Percentiles rank a stretch among this genome's conserved stretches.
phyloP scores from a whole-genome alignment of 495 filamentous ascomycete species.

The Parathielavia appendiculata region DNA sequence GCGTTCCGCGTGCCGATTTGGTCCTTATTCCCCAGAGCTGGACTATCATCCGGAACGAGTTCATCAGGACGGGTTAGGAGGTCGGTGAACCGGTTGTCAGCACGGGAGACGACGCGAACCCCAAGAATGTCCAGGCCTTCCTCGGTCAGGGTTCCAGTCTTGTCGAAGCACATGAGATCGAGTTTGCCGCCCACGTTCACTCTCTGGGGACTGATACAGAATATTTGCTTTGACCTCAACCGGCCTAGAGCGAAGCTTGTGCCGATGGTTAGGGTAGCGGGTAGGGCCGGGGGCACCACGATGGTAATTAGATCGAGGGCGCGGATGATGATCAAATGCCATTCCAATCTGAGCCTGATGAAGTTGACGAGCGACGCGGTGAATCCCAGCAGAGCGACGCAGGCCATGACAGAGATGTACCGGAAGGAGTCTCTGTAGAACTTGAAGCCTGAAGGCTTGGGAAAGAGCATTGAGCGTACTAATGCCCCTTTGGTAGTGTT shows the following conservation, averaged over 20 bases:
- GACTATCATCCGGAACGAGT: constrained; percentile 51
- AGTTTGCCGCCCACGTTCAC: constrained; percentile 96
- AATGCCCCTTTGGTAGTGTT: constrained; percentile 95
- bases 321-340: constrained; percentile 84
- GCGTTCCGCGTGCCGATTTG: constrained; percentile 62
- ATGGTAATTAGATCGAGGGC: constrained; percentile 97
- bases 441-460: constrained; percentile 95
- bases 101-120: constrained; percentile 63
- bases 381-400: constrained; percentile 85
- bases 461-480: constrained; percentile 97
- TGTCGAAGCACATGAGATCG: constrained; percentile 96
- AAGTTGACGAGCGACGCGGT: constrained; percentile 90
- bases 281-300: constrained; percentile 93
- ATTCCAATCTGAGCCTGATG: constrained; percentile 69
- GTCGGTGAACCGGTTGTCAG: constrained; percentile 51
- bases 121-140: constrained; percentile 96
- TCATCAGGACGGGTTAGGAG: constrained; percentile 44
- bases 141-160: constrained; percentile 95
- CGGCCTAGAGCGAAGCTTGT: constrained; percentile 90
- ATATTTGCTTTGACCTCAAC: constrained; percentile 82
- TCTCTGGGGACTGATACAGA: constrained; percentile 93
- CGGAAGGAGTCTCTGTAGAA: constrained; percentile 97
- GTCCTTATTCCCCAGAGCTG: constrained; percentile 51
- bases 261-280: constrained; percentile 92
- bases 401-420: constrained; percentile 95